Conservation (phyloP, 129 eudicot genomes). For the Daucus carota region DNA sequence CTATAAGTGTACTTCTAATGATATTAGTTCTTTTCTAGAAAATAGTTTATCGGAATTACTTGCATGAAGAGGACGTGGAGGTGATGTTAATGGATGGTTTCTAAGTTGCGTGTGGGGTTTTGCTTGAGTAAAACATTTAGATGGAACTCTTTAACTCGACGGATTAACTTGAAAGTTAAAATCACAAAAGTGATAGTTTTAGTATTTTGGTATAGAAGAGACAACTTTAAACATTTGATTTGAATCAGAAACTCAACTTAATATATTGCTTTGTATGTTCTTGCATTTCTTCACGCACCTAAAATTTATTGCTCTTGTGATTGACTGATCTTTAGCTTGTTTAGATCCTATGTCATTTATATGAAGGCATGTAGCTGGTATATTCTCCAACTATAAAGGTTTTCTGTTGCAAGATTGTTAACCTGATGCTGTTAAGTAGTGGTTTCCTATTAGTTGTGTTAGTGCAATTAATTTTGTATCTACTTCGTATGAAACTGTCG, state of each 20-base stretch:
- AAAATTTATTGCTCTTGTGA: not conserved
- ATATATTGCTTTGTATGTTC: not conserved
- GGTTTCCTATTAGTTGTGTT: not conserved
- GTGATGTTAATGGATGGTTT: not conserved
- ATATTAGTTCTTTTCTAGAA: not conserved
- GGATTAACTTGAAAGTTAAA: not conserved
- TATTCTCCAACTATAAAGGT: not conserved
- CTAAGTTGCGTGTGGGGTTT: not conserved
- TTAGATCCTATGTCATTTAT: not conserved
- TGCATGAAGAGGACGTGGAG: not conserved
- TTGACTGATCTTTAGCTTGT: not conserved
- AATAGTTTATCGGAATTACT: not conserved
- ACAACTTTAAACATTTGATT: not conserved
- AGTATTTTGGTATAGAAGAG: not conserved
- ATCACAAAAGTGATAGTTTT: too few species aligned
- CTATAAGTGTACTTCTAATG: not conserved
- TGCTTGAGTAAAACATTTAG: too few species aligned
- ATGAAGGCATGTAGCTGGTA: not conserved
- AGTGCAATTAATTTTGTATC: not conserved
- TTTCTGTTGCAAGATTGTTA: not conserved
- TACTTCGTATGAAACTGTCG: not conserved
- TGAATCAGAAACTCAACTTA: not conserved
- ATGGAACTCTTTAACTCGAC: not conserved
- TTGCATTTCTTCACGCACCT: not conserved
- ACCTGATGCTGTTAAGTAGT: not conserved